phyloP scores from a whole-genome alignment of 345 rosid genomes.

The Lagerstroemia speciosa region DNA sequence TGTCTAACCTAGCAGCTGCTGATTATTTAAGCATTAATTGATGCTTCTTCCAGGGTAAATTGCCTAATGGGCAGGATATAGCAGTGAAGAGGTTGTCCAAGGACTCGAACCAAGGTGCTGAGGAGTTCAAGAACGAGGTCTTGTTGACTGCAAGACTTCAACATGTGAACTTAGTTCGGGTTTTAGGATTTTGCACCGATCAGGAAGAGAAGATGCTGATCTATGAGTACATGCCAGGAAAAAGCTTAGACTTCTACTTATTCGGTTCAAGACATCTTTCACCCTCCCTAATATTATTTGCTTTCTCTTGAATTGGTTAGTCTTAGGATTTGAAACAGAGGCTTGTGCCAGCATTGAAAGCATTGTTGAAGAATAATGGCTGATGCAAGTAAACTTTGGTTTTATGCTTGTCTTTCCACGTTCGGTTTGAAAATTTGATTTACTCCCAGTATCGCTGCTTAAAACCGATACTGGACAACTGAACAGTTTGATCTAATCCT shows the following conservation, averaged over 20 bases:
- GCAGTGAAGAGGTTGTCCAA: slow-evolving; percentile 41
- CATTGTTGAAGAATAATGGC: neutral
- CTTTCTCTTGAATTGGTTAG: neutral
- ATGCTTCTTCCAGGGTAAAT: slow-evolving; percentile 17
- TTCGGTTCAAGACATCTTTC: slow-evolving; percentile 14
- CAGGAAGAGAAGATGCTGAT: slow-evolving; percentile 32
- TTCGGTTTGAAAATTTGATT: no score
- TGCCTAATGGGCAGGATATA: slow-evolving; percentile 22
- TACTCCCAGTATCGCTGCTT: no score
- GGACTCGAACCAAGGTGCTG: slow-evolving; percentile 29
- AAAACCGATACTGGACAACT: no score
- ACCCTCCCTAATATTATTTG: neutral
- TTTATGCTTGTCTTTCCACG: no score
- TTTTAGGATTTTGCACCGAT: slow-evolving; percentile 29
- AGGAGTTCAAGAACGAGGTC: slow-evolving; percentile 33
- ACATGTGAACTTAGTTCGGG: slow-evolving; percentile 29
- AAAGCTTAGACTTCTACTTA: slow-evolving; percentile 28
- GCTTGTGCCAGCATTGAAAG: neutral
- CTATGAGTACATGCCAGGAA: slow-evolving; percentile 30
- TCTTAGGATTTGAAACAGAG: neutral
- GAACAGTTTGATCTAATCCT: no score
- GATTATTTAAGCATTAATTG: neutral
- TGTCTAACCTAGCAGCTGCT: neutral
- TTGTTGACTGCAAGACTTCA: slow-evolving; percentile 30
- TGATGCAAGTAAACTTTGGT: no score